Conservation (phyloP, 495 filamentous ascomycete species). For the Entonaema liquescens region DNA sequence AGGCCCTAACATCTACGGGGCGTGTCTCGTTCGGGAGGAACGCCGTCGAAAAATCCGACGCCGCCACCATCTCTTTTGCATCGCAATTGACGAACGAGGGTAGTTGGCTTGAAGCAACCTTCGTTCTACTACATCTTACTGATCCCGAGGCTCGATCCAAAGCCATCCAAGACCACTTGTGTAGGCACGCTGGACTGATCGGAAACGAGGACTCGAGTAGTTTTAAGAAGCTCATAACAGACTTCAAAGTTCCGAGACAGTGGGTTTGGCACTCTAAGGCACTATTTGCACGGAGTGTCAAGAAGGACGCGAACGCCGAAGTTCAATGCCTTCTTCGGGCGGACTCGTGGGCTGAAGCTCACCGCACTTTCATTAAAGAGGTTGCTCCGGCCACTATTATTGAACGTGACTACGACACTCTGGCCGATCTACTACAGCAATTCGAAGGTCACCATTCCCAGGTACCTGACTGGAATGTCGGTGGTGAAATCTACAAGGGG, state of each 20-base stretch:
- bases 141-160: slow-evolving; percentile 67
- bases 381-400: slow-evolving; percentile 85
- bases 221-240: slow-evolving; percentile 66
- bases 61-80: slow-evolving; percentile 73
- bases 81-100: slow-evolving; percentile 73
- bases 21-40: slow-evolving; percentile 53
- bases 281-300: slow-evolving; percentile 74
- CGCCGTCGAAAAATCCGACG: slow-evolving; percentile 66
- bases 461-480: slow-evolving; percentile 71
- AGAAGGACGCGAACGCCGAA: slow-evolving; percentile 69
- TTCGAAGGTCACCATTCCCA: slow-evolving; percentile 65
- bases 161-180: slow-evolving; percentile 74
- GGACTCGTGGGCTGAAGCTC: slow-evolving; percentile 79
- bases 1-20: slow-evolving; percentile 61
- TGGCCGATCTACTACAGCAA: slow-evolving; percentile 69
- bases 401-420: slow-evolving; percentile 72
- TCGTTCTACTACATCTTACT: slow-evolving; percentile 80
- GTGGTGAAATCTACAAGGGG: slow-evolving; percentile 83
- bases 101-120: slow-evolving; percentile 73
- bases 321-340: slow-evolving; percentile 80
- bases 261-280: slow-evolving; percentile 94
- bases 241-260: slow-evolving; percentile 70
- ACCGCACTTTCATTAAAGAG: slow-evolving; percentile 76
- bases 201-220: slow-evolving; percentile 58
- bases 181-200: slow-evolving; percentile 68